phyloP scores from a whole-genome alignment of 2,329 filamentous ascomycete genomes.

The Colletotrichum higginsianum region DNA sequence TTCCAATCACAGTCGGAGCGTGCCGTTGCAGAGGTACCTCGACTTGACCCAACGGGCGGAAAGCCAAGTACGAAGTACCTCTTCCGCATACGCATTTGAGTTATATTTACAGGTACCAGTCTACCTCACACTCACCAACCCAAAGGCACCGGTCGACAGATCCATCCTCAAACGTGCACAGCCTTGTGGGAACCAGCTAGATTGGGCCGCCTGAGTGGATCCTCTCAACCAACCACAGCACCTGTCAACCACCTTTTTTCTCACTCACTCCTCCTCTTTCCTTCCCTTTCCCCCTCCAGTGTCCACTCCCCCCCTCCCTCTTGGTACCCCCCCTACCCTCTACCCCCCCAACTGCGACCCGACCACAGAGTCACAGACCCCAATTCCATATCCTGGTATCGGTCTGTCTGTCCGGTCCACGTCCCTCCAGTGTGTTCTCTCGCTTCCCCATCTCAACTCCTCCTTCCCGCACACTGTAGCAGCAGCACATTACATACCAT shows the following conservation, averaged over 20 bases:
- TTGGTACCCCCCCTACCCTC: neutral
- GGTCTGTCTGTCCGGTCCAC: slow-evolving; percentile 25
- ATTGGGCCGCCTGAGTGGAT: slow-evolving; percentile 32
- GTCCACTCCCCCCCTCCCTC: neutral
- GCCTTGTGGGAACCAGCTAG: slow-evolving; percentile 43
- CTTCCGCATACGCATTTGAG: neutral
- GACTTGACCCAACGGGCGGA: slow-evolving; percentile 2
- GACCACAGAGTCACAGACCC: slow-evolving; percentile 21
- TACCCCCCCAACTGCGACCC: slow-evolving; percentile 15
- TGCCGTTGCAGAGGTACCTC: slow-evolving; percentile 37
- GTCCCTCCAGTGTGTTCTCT: slow-evolving; percentile 21
- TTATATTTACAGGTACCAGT: slow-evolving; percentile 15
- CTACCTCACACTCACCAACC: slow-evolving; percentile 12
- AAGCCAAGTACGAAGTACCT: slow-evolving; percentile 10
- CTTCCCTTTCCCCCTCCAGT: slow-evolving; percentile 4
- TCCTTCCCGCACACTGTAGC: slow-evolving; percentile 28
- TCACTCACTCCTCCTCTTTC: neutral
- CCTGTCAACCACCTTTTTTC: slow-evolving; percentile 3
- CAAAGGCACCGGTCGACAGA: slow-evolving; percentile 34
- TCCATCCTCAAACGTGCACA: slow-evolving; percentile 46
- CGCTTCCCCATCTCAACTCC: slow-evolving; percentile 40
- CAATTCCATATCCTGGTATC: slow-evolving; percentile 21
- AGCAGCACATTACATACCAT: neutral
- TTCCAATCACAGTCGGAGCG: slow-evolving; percentile 37
- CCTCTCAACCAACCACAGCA: slow-evolving; percentile 19